Evolutionary conservation across 2,329 filamentous ascomycete genomes (phyloP).

Genomic region (Colletotrichum simmondsii): DNA sequence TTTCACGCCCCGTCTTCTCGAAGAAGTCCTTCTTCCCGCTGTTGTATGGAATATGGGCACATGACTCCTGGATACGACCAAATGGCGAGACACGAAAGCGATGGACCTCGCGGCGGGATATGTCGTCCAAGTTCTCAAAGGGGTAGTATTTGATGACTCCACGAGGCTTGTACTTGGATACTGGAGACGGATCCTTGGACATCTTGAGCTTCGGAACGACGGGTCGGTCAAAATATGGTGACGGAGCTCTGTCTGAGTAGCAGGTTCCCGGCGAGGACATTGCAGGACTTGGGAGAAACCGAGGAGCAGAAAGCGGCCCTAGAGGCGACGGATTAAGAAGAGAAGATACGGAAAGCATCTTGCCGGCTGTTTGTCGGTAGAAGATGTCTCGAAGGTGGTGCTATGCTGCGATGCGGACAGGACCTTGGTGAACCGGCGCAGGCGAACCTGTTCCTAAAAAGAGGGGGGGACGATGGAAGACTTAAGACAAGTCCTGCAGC

Average conservation of each 20-base stretch:
- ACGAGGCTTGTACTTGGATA: constrained; percentile 69
- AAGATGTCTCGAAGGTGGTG: constrained; percentile 34
- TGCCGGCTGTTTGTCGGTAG: constrained; percentile 40
- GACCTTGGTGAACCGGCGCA: constrained; percentile 23
- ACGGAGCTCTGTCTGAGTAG: constrained; percentile 44
- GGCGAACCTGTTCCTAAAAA: constrained; percentile 23
- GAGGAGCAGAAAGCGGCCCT: constrained; percentile 51
- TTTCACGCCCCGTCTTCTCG: constrained; percentile 86
- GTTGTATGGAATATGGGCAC: constrained; percentile 89
- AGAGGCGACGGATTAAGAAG: constrained; percentile 72
- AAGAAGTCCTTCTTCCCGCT: constrained; percentile 93
- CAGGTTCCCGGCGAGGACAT: constrained; percentile 48
- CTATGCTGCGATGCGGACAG: constrained; percentile 24
- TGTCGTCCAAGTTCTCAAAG: constrained; percentile 72
- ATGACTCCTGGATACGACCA: constrained; percentile 69
- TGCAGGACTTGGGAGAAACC: constrained; percentile 54
- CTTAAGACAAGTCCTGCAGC: constrained; percentile 47
- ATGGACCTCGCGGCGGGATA: constrained; percentile 66
- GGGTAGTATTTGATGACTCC: constrained; percentile 80
- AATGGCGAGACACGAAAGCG: constrained; percentile 75
- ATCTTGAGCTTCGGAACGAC: constrained; percentile 64
- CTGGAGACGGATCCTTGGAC: constrained; percentile 72
- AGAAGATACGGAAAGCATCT: constrained; percentile 73
- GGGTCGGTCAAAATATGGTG: constrained; percentile 39
- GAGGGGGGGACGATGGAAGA: constrained; percentile 36